Conservation (phyloP, 1,284 basidiomycete species). For the Chiua sp. region DNA sequence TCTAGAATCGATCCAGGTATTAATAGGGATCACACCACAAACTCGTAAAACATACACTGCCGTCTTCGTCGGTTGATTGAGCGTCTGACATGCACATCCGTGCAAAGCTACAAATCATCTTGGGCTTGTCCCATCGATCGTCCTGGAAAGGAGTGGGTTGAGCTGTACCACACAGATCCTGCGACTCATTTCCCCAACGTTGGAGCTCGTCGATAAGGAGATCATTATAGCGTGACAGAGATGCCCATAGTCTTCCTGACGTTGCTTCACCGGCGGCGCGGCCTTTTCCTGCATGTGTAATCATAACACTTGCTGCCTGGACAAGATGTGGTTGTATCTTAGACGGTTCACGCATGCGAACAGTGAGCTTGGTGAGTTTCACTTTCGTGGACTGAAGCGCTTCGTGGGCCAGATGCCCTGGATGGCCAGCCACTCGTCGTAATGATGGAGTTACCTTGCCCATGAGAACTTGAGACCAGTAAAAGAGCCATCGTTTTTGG, state of each 20-base stretch:
- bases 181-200: constrained; percentile 60
- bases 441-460: constrained; percentile 56
- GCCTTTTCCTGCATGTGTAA: constrained; percentile 47
- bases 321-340: constrained; percentile 55
- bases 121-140: constrained; percentile 69
- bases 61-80: constrained; percentile 13
- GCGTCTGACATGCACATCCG: constrained; percentile 51
- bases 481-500: constrained; percentile 73
- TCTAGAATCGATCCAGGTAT: constrained; percentile 30
- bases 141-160: constrained; percentile 50
- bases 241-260: constrained; percentile 67
- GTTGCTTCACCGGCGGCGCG: constrained; percentile 39
- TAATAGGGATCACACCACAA: background rate
- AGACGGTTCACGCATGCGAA: constrained; percentile 64
- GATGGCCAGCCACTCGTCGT: constrained; percentile 36
- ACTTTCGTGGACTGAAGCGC: constrained; percentile 35
- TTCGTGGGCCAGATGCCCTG: constrained; percentile 13
- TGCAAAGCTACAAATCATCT: constrained; percentile 81
- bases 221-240: constrained; percentile 80
- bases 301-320: constrained; percentile 58
- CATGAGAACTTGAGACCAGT: constrained; percentile 72
- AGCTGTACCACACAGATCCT: constrained; percentile 42
- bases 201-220: constrained; percentile 65
- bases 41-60: constrained; percentile 18
- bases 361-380: constrained; percentile 54